Evolutionary conservation across 2,329 filamentous ascomycete genomes (phyloP), one percentile per base, ranked within the genome.

Genomic region (Orbilia ellipsospora): DNA sequence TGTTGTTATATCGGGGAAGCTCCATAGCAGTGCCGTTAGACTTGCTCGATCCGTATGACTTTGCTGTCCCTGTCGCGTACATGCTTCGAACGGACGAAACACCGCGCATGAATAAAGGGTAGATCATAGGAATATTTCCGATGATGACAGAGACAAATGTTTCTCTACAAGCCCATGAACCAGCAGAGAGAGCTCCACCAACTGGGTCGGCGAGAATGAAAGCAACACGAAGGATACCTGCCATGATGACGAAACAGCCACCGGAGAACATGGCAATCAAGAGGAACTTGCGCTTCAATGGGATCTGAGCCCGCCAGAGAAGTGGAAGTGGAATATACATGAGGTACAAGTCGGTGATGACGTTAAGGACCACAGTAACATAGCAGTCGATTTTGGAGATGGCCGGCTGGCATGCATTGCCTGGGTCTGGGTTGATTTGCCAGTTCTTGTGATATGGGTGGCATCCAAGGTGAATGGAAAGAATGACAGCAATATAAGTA

Each of bases 321-420:
- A 89, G 85, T 78, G 66, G 77, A 3, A 88, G 82, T 0, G 87
- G 87, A 44, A 89, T 88, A 28, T 84, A 84, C 67, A 89, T 85
- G n/a, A 89, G 82, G 77, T 89, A 89, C 0, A 88, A 61, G 77
- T 89, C 88, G 2, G 87, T 89, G 0, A 82, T 77, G 1, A 88
- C 84, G 77, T 88, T 89, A 73, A 86, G 81, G 2, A 83, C 81
- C 36, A 86, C 84, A 1, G 83, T 86, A n/a, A 85, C 83, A 80
- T 85, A 87, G 44, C 87, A 82, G 56, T 87, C 83, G 57, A 84
- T 83, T 15, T 83, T 83, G 0, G 86, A 86, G 10, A 87, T 83
- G 7, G 85, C 85, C 6, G 85, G 82, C 67, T 85, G 85, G 72
- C 85, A 87, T 54, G 81, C 78, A 77, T 85, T 84, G 84, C 77